Evolutionary conservation across 176 grass and related monocot genomes (phyloP).

Genomic region (Bolboschoenus planiculmis): DNA sequence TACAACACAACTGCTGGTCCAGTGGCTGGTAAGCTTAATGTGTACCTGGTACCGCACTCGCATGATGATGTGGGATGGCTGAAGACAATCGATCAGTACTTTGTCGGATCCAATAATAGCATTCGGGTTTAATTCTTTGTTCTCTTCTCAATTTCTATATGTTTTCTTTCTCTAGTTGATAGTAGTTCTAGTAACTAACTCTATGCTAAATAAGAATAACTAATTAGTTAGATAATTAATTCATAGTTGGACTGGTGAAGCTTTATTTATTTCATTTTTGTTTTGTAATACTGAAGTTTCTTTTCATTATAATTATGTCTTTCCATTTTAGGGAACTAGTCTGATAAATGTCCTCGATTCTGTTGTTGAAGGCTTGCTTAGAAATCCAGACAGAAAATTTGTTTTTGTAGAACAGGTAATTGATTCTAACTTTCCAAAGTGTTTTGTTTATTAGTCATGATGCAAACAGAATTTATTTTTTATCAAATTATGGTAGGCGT

Average conservation of each 20-base stretch:
- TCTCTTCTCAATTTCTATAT: background rate
- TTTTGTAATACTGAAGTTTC: background rate
- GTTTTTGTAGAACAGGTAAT: slow-evolving; percentile 70
- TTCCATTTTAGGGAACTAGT: slow-evolving; percentile 46
- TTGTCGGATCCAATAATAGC: slow-evolving; percentile 66
- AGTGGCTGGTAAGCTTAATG: slow-evolving; percentile 57
- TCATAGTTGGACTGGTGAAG: background rate
- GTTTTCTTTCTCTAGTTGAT: background rate
- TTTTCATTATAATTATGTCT: background rate
- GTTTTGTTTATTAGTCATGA: slow-evolving; percentile 14
- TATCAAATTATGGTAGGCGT: slow-evolving; percentile 41
- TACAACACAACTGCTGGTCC: slow-evolving; percentile 46
- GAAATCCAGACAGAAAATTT: slow-evolving; percentile 62
- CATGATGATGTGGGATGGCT: slow-evolving; percentile 98
- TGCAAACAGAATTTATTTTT: background rate
- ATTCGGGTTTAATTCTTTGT: slow-evolving; percentile 46
- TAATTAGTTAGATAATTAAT: no score
- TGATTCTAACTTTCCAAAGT: background rate
- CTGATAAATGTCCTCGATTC: slow-evolving; percentile 81
- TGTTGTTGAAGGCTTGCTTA: slow-evolving; percentile 59
- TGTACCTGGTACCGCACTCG: slow-evolving; percentile 78
- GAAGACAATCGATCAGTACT: slow-evolving; percentile 96
- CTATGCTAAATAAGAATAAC: background rate
- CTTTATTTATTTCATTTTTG: no score
- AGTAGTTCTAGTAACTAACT: background rate